Evolutionary conservation across 2,329 filamentous ascomycete species (phyloP), one percentile per base, ranked within the genome.

Genomic region (Talaromyces sp.): DNA sequence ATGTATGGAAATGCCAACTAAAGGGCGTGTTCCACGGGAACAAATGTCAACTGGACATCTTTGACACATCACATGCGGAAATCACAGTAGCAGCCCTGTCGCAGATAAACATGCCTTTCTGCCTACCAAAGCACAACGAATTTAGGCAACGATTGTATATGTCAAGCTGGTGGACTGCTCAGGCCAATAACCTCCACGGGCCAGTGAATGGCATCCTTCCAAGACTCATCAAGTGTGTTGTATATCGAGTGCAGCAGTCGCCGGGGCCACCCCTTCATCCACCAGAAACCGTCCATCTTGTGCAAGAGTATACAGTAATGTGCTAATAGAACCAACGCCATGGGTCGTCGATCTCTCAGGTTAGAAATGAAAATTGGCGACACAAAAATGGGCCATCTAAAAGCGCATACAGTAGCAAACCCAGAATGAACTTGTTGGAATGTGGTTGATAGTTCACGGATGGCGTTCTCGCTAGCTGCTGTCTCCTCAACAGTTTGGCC

Each of bases 301-400:
- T 85, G 84, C 46, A 89, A 77, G 50, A 88, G 75, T 29, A 85
- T 86, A 66, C 88, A 88, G 70, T 88, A 89, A 70, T 84, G 86
- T 7, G 86, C 86, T 1, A 89, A 79, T 38, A 88, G 85, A 32
- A 83, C 81, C 29, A 89, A 77, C 1, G 86, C 85, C 13, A 86
- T 83, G 1, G 86, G 86, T 13, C 83, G 80, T 60, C 83, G 81
- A 58, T 80, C 77, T 63, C 83, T 81, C 13, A 90, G 75, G 3
- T 89, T 77, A 53, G 87, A 83, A 51, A 89, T 81, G 65, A 85
- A 89, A 9, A 84, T 81, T 38, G 84, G 82, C 1, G 86, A 86
- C 6, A 89, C 84, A 2, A 84, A 86, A 14, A 87, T 86, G 1
- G 87, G 86, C 70, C 76, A 77, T 17, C 69, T 60, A 60, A 89